Evolutionary conservation across 306 rosid species (phyloP).

Genomic region (Rubus idaeus): DNA sequence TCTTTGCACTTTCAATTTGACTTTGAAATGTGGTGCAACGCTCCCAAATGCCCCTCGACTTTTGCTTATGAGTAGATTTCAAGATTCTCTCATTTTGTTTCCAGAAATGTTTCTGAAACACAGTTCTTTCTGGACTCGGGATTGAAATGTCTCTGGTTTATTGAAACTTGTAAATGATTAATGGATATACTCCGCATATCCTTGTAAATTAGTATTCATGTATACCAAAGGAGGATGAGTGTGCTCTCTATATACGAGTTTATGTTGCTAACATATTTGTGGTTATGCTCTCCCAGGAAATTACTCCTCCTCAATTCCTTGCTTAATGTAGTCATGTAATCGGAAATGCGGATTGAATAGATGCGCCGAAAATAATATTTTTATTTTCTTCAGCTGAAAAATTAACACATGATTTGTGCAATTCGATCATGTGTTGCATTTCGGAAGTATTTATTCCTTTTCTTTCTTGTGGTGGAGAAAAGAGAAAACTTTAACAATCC

Average conservation of each 20-base stretch:
- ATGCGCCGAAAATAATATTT: background rate
- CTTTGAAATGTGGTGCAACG: background rate
- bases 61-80: background rate
- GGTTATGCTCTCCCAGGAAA: background rate
- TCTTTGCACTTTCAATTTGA: background rate
- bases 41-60: background rate
- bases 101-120: slow-evolving; percentile 4
- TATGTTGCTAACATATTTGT: background rate
- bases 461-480: too few species aligned
- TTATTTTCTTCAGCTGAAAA: background rate
- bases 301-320: background rate
- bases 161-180: slow-evolving; percentile 37
- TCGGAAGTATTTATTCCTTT: too few species aligned
- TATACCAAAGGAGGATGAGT: background rate
- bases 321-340: background rate
- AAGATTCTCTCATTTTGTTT: background rate
- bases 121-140: background rate
- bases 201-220: slow-evolving; percentile 17
- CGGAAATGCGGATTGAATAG: background rate
- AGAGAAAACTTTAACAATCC: too few species aligned
- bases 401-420: background rate
- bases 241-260: background rate
- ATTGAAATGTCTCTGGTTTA: slow-evolving; percentile 22
- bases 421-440: too few species aligned
- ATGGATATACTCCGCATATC: background rate